These are phyloP conservation scores for Phytopythium ostracodes DNA, from an alignment of 352 stramenopile genomes.

Conservation along the genomic window DNA sequence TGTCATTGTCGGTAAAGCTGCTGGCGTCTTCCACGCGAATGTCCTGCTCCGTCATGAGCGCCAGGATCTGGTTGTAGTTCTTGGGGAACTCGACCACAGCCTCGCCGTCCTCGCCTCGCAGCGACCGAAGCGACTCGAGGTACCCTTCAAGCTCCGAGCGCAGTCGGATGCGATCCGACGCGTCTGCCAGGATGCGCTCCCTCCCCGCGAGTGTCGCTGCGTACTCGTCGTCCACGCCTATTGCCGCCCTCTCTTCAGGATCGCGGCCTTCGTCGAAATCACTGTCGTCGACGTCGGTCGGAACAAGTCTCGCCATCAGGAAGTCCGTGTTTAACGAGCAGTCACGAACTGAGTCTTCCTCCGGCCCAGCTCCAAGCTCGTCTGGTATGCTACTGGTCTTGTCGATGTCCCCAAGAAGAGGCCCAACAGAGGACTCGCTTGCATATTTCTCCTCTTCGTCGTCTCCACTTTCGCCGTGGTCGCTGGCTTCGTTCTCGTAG, in stretches of 20 bases:
- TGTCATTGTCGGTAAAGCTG: not conserved
- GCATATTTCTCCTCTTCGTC: not conserved
- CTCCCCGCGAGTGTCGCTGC: conserved; percentile 8
- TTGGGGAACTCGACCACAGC: conserved; percentile 45
- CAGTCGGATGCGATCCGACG: conserved; percentile 31
- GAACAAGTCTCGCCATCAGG: not conserved
- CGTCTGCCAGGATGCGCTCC: conserved; percentile 20
- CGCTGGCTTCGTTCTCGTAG: not conserved
- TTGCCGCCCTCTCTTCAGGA: not conserved
- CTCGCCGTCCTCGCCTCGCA: conserved; percentile 44
- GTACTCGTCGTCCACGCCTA: conserved; percentile 24
- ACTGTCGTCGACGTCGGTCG: not conserved
- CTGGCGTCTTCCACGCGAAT: conserved; percentile 21
- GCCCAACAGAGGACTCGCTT: not conserved
- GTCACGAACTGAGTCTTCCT: not conserved
- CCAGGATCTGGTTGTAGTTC: conserved; percentile 64
- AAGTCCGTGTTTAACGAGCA: not conserved
- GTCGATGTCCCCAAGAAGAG: not conserved
- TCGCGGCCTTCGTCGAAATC: not conserved
- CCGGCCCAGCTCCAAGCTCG: not conserved
- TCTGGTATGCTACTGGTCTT: no score
- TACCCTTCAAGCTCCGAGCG: conserved; percentile 45
- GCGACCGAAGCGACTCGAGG: conserved; percentile 29
- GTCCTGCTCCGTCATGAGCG: conserved; percentile 61
- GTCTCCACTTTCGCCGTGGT: not conserved